Evolutionary conservation across 495 filamentous ascomycete species (phyloP).

Genomic region (Aspergillus taichungensis): DNA sequence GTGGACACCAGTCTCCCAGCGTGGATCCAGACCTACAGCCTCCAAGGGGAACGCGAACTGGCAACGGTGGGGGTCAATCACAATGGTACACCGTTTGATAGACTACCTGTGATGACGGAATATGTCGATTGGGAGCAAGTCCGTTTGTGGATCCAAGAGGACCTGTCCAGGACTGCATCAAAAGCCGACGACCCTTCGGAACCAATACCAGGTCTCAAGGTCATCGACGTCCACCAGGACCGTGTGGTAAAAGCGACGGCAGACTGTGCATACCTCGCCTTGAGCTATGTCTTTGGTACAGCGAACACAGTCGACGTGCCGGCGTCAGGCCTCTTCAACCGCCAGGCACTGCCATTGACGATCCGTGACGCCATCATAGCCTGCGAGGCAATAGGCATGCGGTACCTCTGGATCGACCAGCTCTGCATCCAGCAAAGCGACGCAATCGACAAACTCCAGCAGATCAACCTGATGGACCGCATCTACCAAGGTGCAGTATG

Average conservation of each 20-base stretch:
- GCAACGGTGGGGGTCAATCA: too few species aligned
- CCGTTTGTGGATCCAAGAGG: too few species aligned
- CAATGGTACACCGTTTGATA: too few species aligned
- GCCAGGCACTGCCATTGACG: slow-evolving; percentile 7
- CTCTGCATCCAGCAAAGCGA: slow-evolving; percentile 15
- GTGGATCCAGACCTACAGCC: too few species aligned
- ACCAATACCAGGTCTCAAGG: background rate
- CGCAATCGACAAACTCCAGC: background rate
- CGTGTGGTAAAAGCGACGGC: background rate
- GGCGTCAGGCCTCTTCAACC: background rate
- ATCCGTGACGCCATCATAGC: slow-evolving; percentile 18
- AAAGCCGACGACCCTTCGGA: too few species aligned
- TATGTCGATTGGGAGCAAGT: too few species aligned
- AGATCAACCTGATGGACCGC: slow-evolving; percentile 3
- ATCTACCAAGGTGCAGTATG: slow-evolving; percentile 2
- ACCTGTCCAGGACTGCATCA: too few species aligned
- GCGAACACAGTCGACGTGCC: background rate
- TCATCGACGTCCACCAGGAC: background rate
- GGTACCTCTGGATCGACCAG: slow-evolving; percentile 22
- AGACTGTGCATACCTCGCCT: background rate
- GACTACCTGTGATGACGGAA: too few species aligned
- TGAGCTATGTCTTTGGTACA: background rate
- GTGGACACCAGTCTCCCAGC: too few species aligned
- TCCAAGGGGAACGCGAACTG: too few species aligned
- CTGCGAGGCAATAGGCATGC: slow-evolving; percentile 7